Conservation (phyloP, 345 rosid species). For the Lepidium aucheri region DNA sequence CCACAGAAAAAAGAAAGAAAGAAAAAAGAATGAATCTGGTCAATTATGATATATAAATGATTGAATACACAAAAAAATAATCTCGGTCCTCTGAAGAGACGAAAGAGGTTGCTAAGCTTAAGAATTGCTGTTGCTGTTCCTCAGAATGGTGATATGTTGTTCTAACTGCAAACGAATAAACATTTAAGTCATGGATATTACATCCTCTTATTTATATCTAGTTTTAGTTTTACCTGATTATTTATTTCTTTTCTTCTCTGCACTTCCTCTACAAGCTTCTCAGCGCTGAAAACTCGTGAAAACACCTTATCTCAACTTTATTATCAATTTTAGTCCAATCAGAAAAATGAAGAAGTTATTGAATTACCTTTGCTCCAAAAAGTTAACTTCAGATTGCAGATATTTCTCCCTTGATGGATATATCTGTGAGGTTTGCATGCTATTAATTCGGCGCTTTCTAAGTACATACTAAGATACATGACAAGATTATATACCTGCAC, state of each 20-base stretch:
- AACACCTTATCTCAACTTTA: neutral
- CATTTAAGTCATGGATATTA: neutral
- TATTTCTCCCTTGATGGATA: conserved; percentile 57
- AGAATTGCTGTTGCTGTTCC: neutral
- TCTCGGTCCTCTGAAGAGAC: neutral
- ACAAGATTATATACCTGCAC: conserved; percentile 2
- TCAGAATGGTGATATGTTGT: conserved; percentile 5
- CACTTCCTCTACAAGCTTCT: conserved; percentile 63
- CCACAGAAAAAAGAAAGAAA: too few species aligned
- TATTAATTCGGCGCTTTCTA: neutral
- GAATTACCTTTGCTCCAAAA: conserved; percentile 75
- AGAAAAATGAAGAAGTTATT: neutral
- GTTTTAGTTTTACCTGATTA: conserved; percentile 38
- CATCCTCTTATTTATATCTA: neutral
- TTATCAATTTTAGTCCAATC: neutral
- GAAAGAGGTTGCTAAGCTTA: neutral
- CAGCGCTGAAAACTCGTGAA: conserved; percentile 38
- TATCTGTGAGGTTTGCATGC: conserved; percentile 26
- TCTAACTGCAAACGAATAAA: conserved; percentile 11
- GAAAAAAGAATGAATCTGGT: neutral
- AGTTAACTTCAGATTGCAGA: conserved; percentile 47
- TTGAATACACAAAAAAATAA: neutral
- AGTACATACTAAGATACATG: neutral
- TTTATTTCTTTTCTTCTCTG: conserved; percentile 56
- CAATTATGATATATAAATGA: neutral